Evolutionary conservation across 1,139 yeast genomes (phyloP), one percentile per base, ranked within the genome.

Genomic region (Blastobotrys malaysiensis): DNA sequence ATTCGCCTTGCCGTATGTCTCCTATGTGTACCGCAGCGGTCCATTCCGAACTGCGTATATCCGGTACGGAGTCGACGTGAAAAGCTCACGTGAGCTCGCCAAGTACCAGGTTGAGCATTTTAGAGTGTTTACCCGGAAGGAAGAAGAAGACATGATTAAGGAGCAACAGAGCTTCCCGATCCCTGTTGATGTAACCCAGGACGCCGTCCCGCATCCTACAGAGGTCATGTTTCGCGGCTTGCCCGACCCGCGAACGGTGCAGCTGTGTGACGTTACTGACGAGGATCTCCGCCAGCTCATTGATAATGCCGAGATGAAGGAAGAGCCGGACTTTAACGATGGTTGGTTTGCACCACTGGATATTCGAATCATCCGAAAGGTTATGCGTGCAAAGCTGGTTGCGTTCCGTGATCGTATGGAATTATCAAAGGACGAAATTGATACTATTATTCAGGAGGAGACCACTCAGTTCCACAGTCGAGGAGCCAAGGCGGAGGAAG

Each of bases 21-120:
- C 96, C 0, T 93, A 82, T 66, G 78, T 88, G 45, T 87, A 84
- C 68, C 82, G 86, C 36, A 86, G 86, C 65, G 99, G 99, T 0
- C 99, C 99, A 0, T 93, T 97, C 96, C 78, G 98, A 64, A 89
- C 89, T 59, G 81, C 95, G n/a, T 88, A 86, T 66, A 82, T 89
- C 48, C 80, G 75, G 62, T 82, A 83, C 62, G 98, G 97, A 0
- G 75, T 84, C 43, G 88, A 93, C 68, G 98, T 98, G 0, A 74
- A 81, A 49, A 62, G 70, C 1, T 81, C 83, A 51, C 65, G 73
- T 1, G 71, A 78, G 5, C 84, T 73, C 65, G 85, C 89, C 63
- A 70, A 70, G 36, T 89, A 83, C 66, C 99, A 93, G 71, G 85
- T 89, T 36, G 97, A 93, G 68, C 85, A 87, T 56, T 93, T 90